A percentile compares a stretch with the other conserved stretches of the same genome.
These are phyloP conservation scores for Fusarium sp. DNA, from an alignment of 2,329 filamentous ascomycete species.

Conservation along the genomic window DNA sequence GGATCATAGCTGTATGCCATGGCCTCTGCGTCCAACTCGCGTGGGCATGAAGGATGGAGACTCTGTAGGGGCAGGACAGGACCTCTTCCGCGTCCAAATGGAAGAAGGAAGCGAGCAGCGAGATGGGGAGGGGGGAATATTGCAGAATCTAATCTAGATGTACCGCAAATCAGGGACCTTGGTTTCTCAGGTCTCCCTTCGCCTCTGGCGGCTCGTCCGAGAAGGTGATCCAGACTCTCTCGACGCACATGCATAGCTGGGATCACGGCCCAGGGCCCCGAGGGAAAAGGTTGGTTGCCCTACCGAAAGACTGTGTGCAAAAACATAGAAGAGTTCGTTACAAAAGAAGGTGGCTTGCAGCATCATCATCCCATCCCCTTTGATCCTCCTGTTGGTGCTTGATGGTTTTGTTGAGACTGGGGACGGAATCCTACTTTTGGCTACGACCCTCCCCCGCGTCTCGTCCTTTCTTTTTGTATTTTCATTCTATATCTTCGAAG, in stretches of 20 bases:
- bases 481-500: background rate
- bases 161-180: conserved; percentile 4
- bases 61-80: background rate
- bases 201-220: background rate
- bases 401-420: background rate
- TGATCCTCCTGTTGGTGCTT: background rate
- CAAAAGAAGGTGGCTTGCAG: conserved; percentile 4
- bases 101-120: background rate
- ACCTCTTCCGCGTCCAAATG: background rate
- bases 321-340: background rate
- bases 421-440: background rate
- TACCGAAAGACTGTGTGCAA: background rate
- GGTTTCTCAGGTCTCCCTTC: background rate
- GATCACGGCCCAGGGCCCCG: background rate
- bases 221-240: background rate
- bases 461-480: background rate
- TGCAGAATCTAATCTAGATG: background rate
- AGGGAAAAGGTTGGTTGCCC: background rate
- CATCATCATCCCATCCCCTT: background rate
- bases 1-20: background rate
- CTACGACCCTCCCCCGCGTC: background rate
- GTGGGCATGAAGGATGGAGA: background rate
- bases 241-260: background rate
- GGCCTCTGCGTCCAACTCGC: background rate
- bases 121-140: background rate